These are phyloP conservation scores for Aspergillus avenaceus DNA, from an alignment of 495 filamentous ascomycete species.

Conservation along the genomic window DNA sequence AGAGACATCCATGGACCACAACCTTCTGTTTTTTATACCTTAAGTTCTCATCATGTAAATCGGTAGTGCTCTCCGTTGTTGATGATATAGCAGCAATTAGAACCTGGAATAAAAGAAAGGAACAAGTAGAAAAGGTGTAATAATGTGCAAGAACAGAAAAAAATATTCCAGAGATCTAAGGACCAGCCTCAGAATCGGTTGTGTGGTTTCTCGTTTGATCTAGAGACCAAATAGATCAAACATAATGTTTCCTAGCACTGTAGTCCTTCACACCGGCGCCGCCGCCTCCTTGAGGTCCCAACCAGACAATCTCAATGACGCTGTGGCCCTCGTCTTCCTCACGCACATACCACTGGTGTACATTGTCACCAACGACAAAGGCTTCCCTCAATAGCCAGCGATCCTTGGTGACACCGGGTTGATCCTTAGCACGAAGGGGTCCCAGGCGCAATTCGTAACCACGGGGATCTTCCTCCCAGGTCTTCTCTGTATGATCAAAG, in stretches of 20 bases:
- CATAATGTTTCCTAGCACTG: slow-evolving; percentile 11
- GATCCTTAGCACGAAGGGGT: slow-evolving; percentile 42
- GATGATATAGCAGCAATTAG: slow-evolving; percentile 1
- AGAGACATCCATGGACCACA: slow-evolving; percentile 7
- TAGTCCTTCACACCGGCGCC: slow-evolving; percentile 36
- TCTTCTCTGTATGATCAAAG: slow-evolving; percentile 56
- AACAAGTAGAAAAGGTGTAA: slow-evolving; percentile 21
- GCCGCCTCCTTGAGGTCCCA: slow-evolving; percentile 42
- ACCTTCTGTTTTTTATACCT: slow-evolving; percentile 3
- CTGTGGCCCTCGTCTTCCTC: slow-evolving; percentile 45
- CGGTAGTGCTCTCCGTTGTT: not conserved
- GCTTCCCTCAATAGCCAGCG: slow-evolving; percentile 42
- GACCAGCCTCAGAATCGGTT: slow-evolving; percentile 23
- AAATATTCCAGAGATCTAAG: slow-evolving; percentile 20
- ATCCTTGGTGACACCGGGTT: slow-evolving; percentile 41
- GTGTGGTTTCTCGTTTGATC: slow-evolving; percentile 11
- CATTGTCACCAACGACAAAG: slow-evolving; percentile 41
- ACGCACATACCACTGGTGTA: slow-evolving; percentile 45
- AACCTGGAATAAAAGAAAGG: slow-evolving; percentile 8
- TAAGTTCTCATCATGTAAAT: slow-evolving; percentile 9
- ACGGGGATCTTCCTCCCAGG: slow-evolving; percentile 50
- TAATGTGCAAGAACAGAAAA: slow-evolving; percentile 40
- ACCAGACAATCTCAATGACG: slow-evolving; percentile 48
- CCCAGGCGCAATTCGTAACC: slow-evolving; percentile 51
- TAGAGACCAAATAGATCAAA: slow-evolving; percentile 2